Conservation (phyloP, 2,329 filamentous ascomycete species). For the Fusarium armeniacum region DNA sequence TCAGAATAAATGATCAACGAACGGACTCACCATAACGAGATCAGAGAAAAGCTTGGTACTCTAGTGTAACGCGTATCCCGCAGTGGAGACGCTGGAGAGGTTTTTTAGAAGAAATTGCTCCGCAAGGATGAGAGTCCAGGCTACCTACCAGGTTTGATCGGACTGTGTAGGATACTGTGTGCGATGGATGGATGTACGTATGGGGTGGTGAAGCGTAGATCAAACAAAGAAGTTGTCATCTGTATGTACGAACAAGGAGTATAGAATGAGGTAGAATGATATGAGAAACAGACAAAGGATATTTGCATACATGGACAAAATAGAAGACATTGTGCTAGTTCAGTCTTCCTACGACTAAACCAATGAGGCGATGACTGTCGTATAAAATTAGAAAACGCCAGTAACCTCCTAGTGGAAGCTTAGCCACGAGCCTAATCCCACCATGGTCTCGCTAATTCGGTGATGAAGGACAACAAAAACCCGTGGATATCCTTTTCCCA, state of each 20-base stretch:
- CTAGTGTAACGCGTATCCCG: conserved; percentile 41
- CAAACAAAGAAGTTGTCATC: conserved; percentile 30
- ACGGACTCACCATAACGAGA: conserved; percentile 32
- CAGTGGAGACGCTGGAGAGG: conserved; percentile 42
- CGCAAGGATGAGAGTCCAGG: conserved; percentile 21
- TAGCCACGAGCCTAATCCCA: conserved; percentile 45
- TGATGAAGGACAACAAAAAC: conserved; percentile 15
- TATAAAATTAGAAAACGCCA: conserved; percentile 36
- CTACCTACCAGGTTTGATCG: not conserved
- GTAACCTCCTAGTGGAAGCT: conserved; percentile 6
- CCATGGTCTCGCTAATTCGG: conserved; percentile 10
- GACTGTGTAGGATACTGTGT: conserved; percentile 42
- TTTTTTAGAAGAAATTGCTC: conserved; percentile 35
- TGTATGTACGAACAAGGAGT: conserved; percentile 19
- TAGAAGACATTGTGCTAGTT: not conserved
- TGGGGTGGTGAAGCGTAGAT: conserved; percentile 21
- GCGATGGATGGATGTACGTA: not conserved
- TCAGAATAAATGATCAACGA: conserved; percentile 34
- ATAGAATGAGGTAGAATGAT: not conserved
- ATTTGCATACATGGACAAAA: not conserved
- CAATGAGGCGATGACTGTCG: conserved; percentile 11
- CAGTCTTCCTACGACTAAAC: not conserved
- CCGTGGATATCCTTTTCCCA: not conserved
- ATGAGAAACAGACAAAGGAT: not conserved
- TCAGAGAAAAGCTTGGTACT: conserved; percentile 47